Evolutionary conservation across 2,329 filamentous ascomycete genomes (phyloP), one percentile per base, ranked within the genome.

Genomic region (Pezicula radicicola): DNA sequence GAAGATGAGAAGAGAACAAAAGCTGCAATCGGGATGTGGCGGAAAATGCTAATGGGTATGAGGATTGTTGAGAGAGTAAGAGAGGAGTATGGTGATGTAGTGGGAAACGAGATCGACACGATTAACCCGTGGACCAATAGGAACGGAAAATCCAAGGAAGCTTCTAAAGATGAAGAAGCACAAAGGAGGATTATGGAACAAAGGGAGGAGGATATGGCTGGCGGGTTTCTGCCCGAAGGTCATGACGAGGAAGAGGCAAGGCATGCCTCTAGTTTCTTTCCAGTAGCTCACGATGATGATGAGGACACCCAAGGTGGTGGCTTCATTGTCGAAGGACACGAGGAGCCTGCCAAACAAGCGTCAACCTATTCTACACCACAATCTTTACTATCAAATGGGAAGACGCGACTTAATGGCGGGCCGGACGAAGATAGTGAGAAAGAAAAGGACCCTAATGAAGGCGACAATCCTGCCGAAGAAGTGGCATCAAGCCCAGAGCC

Each of bases 1-100:
- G 91, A 96, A 65, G 86, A 94, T 54, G 87, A 88, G 54, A 97
- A 96, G 71, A 79, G 88, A 7, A 83, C 87, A 48, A 91, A 88
- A 56, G 77, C 81, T 12, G 85, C 88, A 1, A 66, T 97, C 43
- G 80, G 79, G 1, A 81, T 84, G 59, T 99, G 94, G 94, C 82
- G 89, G 52, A 95, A 89, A 68, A 90, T 97, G 60, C 70, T 96
- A 13, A 89, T 92, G 76, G 92, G 92, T 0, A 66, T 97, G 70
- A 80, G 91, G 3, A 94, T 97, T 52, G 78, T 90, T 18, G 80
- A 94, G 66, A 79, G 91, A 46, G 86, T 95, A 39, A 78, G 78
- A 39, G 79, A 84, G 50, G 89, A 96, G 55, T 95, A 95, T 66
- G 89, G 88, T 1, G 78, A 84, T 46, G 68, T 70, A 36, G 72